Conservation (phyloP, 495 filamentous ascomycete genomes). For the Parathielavia appendiculata region DNA sequence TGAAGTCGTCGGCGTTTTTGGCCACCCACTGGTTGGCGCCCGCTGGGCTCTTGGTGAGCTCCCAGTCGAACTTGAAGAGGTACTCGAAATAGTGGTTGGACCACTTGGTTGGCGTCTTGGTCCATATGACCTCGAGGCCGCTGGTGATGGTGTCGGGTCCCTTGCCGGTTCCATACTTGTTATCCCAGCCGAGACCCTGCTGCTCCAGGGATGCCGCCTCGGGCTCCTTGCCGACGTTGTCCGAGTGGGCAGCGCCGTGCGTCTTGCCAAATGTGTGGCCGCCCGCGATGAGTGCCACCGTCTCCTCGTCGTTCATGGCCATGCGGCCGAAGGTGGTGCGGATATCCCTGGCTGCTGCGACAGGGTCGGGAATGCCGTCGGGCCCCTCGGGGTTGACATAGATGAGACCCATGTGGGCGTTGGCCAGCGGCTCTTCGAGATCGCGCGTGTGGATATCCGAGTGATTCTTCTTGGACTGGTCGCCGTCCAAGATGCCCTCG, state of each 20-base stretch:
- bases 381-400: conserved; percentile 75
- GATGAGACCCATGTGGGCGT: conserved; percentile 68
- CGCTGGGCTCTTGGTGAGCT: conserved; percentile 64
- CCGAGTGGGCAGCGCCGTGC: conserved; percentile 58
- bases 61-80: conserved; percentile 73
- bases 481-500: conserved; percentile 43
- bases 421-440: conserved; percentile 58
- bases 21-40: conserved; percentile 70
- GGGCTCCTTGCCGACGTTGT: conserved; percentile 59
- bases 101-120: conserved; percentile 63
- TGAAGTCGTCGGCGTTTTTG: conserved; percentile 57
- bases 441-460: conserved; percentile 55
- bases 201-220: conserved; percentile 54
- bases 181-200: conserved; percentile 65
- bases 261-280: conserved; percentile 73
- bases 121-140: conserved; percentile 71
- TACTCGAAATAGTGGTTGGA: conserved; percentile 64
- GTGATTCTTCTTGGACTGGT: conserved; percentile 44
- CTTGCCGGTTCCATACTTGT: conserved; percentile 53
- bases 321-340: conserved; percentile 66
- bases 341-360: conserved; percentile 63
- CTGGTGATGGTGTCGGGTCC: conserved; percentile 65
- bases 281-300: conserved; percentile 67
- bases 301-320: conserved; percentile 77
- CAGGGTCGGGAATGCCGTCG: conserved; percentile 61